These are phyloP conservation scores for Acrocalymma vagum DNA, from an alignment of 2,329 filamentous ascomycete genomes.

Conservation along the genomic window DNA sequence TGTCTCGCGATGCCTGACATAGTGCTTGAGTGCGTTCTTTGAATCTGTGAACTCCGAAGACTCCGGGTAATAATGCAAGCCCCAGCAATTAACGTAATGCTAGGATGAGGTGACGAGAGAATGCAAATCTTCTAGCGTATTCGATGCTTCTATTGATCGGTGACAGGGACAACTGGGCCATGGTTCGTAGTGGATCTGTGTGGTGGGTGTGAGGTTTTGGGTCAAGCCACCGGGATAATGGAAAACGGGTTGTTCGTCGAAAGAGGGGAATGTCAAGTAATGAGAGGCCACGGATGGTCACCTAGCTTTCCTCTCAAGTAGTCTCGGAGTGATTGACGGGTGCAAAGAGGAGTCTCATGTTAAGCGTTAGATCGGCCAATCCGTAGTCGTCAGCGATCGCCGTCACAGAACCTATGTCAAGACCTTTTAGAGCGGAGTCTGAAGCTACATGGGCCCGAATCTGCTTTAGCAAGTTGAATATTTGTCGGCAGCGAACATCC, in stretches of 20 bases:
- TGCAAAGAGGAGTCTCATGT: slow-evolving; percentile 76
- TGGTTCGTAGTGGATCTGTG: no score
- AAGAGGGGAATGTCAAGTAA: slow-evolving; percentile 1
- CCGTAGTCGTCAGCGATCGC: slow-evolving; percentile 75
- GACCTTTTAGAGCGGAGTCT: slow-evolving; percentile 70
- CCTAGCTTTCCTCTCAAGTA: slow-evolving; percentile 2
- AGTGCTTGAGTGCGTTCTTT: slow-evolving; percentile 16
- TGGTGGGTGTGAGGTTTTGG: no score
- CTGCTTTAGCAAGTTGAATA: slow-evolving; percentile 68
- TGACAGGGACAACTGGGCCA: no score
- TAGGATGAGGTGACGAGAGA: no score
- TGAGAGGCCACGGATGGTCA: slow-evolving; percentile 3
- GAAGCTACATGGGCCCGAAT: slow-evolving; percentile 68
- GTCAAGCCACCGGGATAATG: no score
- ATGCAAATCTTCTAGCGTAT: slow-evolving; percentile 21
- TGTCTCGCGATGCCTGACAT: slow-evolving; percentile 26
- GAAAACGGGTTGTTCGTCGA: no score
- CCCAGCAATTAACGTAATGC: slow-evolving; percentile 20
- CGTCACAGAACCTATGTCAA: slow-evolving; percentile 73
- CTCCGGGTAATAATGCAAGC: slow-evolving; percentile 40
- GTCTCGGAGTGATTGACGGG: slow-evolving; percentile 54
- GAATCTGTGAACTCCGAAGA: slow-evolving; percentile 26
- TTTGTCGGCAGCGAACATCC: slow-evolving; percentile 68
- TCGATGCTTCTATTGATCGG: no score
- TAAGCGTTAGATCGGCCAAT: slow-evolving; percentile 69